Evolutionary conservation across 2,329 filamentous ascomycete genomes (phyloP).

Genomic region (Penicillium sp.): DNA sequence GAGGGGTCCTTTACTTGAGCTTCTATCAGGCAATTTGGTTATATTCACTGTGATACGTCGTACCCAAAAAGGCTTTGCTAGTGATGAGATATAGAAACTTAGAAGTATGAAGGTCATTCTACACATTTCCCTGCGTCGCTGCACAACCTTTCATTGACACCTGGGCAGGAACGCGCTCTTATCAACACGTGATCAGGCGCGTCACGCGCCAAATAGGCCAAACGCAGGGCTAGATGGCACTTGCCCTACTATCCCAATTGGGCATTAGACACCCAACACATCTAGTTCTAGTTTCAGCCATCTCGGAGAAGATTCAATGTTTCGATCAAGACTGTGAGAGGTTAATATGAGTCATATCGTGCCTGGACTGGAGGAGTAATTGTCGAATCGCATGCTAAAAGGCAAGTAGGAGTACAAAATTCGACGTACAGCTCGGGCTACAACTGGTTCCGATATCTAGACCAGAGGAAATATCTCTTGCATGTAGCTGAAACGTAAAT

Average conservation of each 20-base stretch:
- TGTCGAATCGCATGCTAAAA: background rate
- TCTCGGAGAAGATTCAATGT: background rate
- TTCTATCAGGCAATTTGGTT: background rate
- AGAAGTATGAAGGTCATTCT: background rate
- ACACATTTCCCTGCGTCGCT: background rate
- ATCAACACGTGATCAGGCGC: background rate
- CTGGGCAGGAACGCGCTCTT: constrained; percentile 1
- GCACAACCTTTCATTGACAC: background rate
- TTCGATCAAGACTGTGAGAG: background rate
- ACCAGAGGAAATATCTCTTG: background rate
- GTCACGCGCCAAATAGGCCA: background rate
- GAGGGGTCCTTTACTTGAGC: background rate
- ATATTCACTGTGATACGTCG: background rate
- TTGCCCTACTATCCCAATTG: background rate
- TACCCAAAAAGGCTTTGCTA: background rate
- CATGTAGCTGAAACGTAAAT: background rate
- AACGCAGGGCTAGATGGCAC: background rate
- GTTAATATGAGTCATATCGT: background rate
- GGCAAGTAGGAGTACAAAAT: background rate
- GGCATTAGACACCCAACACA: background rate
- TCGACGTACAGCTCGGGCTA: background rate
- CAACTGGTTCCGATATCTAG: background rate
- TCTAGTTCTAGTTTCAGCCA: background rate
- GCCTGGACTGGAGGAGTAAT: background rate
- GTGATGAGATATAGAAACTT: background rate